Evolutionary conservation across 2,329 filamentous ascomycete genomes (phyloP).

Genomic region (Amesomyces nigricolor): DNA sequence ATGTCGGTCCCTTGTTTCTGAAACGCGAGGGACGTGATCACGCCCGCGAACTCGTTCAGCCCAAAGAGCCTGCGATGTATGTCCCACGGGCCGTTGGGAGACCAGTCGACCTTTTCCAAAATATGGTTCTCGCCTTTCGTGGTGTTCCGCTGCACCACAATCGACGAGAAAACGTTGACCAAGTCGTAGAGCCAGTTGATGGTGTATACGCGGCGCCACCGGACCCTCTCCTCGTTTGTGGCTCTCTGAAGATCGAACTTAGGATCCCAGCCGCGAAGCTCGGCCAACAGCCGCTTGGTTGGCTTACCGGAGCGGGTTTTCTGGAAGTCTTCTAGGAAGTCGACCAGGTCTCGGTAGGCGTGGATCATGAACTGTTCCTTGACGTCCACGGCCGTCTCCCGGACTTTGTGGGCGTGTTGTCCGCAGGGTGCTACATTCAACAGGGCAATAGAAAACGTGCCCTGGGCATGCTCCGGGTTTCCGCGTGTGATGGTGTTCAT

Average conservation of each 20-base stretch:
- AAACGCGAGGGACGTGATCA: conserved; percentile 41
- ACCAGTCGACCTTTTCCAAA: conserved; percentile 39
- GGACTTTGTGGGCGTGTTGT: conserved; percentile 17
- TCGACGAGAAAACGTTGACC: conserved; percentile 40
- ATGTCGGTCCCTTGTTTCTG: conserved; percentile 37
- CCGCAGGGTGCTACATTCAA: background rate
- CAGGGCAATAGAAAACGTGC: conserved; percentile 24
- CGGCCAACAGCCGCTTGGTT: conserved; percentile 38
- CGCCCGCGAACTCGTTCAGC: conserved; percentile 41
- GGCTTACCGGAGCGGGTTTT: conserved; percentile 41
- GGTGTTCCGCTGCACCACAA: conserved; percentile 36
- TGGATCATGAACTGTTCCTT: conserved; percentile 41
- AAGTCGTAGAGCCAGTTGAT: conserved; percentile 50
- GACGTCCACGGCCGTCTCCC: conserved; percentile 31
- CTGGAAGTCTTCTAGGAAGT: conserved; percentile 43
- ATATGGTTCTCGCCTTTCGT: conserved; percentile 31
- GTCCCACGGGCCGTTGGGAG: conserved; percentile 34
- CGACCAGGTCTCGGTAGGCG: conserved; percentile 38
- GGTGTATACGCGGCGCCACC: conserved; percentile 44
- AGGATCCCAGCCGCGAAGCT: conserved; percentile 39
- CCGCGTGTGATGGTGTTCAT: conserved; percentile 36
- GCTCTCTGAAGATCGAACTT: conserved; percentile 34
- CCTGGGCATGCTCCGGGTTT: conserved; percentile 30
- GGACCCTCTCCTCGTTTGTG: conserved; percentile 35
- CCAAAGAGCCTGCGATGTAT: conserved; percentile 38